Conservation (phyloP, 1,284 basidiomycete genomes). For the Heterobasidion occidentale region DNA sequence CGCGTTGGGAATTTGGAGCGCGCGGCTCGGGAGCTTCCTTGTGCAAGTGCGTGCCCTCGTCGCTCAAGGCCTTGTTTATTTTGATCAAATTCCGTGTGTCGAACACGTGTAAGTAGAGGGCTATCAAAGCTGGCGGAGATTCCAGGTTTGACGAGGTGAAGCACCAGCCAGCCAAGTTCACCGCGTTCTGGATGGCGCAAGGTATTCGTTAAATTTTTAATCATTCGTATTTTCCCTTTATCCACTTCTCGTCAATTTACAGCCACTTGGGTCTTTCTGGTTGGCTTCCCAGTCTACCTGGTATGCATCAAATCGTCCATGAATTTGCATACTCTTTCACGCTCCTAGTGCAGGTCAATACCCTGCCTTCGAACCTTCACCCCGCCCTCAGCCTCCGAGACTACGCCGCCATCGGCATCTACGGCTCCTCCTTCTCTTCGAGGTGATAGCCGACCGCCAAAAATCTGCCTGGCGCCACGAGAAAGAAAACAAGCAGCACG, state of each 20-base stretch:
- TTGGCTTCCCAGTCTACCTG: constrained; percentile 64
- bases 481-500: constrained; percentile 62
- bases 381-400: constrained; percentile 54
- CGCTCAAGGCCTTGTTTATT: not conserved
- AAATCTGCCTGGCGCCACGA: constrained; percentile 61
- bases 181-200: constrained; percentile 66
- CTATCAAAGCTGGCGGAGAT: constrained; percentile 44
- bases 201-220: constrained; percentile 22
- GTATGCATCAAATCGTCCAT: constrained; percentile 14
- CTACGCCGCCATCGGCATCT: constrained; percentile 50
- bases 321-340: constrained; percentile 5
- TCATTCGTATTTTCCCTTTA: not conserved
- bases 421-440: constrained; percentile 54
- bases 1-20: constrained; percentile 52
- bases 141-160: constrained; percentile 69
- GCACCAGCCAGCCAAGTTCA: constrained; percentile 50
- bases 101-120: constrained; percentile 23
- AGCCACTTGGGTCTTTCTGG: constrained; percentile 66
- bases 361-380: constrained; percentile 47
- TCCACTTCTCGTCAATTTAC: constrained; percentile 1
- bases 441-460: constrained; percentile 63
- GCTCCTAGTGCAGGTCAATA: constrained; percentile 36
- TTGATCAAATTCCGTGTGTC: not conserved
- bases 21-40: constrained; percentile 58
- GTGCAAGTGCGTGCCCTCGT: constrained; percentile 28